Base-by-base conservation (phyloP, 345 rosid species). In the Triadica sebifera region DNA sequence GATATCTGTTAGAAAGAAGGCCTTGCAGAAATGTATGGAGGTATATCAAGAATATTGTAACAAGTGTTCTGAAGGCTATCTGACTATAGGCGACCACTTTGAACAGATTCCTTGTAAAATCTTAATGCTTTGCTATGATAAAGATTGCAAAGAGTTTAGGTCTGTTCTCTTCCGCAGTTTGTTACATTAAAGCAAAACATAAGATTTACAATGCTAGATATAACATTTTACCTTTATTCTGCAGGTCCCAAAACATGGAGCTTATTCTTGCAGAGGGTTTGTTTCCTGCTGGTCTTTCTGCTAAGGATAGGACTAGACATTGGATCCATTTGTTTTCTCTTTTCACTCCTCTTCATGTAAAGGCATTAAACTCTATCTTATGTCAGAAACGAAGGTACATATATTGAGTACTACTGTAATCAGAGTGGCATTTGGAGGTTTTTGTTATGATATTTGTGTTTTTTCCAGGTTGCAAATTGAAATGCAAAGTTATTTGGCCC, bases 91-190 rank as follows among this genome's bases (percentile, higher is more conserved):
- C 73, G 84, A 88, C 78, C 82, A 79, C 63, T 87, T 89, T 86
- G 98, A 94, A 86, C 87, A 86, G 78, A 91, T 92, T 86, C 93
- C 94, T 37, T 86, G 98, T 86, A 89, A 89, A 86, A 80, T 89
- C 69, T 75, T 92, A 81, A 80, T 87, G 93, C 97, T 94, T 62
- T 89, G 86, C 76, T 87, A 82, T 73, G 92, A 89, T 74, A 89
- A 89, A 84, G 90, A 88, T 83, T 89, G 88, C 76, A 86, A 86
- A 79, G 94, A 89, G 68, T 88, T 90, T 82, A 87, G 91, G 97
- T 92, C 62, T 69, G 84, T 56, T 53, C 51, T 29, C 64, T 76
- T 71, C 29, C 81, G 58, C 61, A 69, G 78, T 75, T 68, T 24
- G 39, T 50, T 24, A 75, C 77, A 39, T 46, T 9, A 46, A 71